These are phyloP conservation scores for Graphiopsis chlorocephala DNA, from an alignment of 2,329 filamentous ascomycete species.

Conservation along the genomic window DNA sequence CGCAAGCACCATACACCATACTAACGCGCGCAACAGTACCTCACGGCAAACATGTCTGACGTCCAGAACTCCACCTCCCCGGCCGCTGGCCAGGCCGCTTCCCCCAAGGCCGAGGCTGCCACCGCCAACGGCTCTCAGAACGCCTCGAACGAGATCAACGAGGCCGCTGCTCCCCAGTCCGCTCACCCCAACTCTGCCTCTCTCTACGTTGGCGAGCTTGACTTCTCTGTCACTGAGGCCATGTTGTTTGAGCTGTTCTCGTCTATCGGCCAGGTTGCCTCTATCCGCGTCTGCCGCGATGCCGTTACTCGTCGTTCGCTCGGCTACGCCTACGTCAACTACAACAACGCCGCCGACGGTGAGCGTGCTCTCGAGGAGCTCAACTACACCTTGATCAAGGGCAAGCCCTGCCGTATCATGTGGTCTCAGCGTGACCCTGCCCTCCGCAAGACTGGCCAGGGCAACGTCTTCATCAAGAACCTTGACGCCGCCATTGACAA, in stretches of 20 bases:
- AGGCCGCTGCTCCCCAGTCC: constrained; percentile 65
- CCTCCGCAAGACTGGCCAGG: constrained; percentile 97
- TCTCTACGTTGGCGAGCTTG: constrained; percentile 97
- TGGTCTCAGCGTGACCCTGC: constrained; percentile 99
- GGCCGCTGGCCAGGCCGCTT: constrained; percentile 69
- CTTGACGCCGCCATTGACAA: constrained; percentile 98
- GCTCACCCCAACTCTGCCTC: constrained; percentile 87
- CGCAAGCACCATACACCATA: neutral
- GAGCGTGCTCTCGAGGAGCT: constrained; percentile 98
- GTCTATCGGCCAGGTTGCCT: constrained; percentile 96
- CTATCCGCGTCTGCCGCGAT: constrained; percentile 99
- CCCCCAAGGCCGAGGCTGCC: constrained; percentile 64
- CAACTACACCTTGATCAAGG: constrained; percentile 99
- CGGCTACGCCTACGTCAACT: constrained; percentile 99
- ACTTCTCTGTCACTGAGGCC: constrained; percentile 95
- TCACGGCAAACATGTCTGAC: constrained; percentile 37
- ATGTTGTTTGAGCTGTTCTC: constrained; percentile 99
- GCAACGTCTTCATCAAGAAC: constrained; percentile 99
- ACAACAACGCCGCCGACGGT: constrained; percentile 94
- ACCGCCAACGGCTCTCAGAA: constrained; percentile 55
- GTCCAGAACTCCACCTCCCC: constrained; percentile 48
- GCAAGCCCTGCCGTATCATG: constrained; percentile 99
- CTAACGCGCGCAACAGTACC: constrained; percentile 17
- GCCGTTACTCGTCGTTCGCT: constrained; percentile 97
- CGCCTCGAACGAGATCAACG: constrained; percentile 63